These are phyloP conservation scores for Fusarium anthophilum DNA, from an alignment of 2,329 filamentous ascomycete species.

Conservation along the genomic window DNA sequence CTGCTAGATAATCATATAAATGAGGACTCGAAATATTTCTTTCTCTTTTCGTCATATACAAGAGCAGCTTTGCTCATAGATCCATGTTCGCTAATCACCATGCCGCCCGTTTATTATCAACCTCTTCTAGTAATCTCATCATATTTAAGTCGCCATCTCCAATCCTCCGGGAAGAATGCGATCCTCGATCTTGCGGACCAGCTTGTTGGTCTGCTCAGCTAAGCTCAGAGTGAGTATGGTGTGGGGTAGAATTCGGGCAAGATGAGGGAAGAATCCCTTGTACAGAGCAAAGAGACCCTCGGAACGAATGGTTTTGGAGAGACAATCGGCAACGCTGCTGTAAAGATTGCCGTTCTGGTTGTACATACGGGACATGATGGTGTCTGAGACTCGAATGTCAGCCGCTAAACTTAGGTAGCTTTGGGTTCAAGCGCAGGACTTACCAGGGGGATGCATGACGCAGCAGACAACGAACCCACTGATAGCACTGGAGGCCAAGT, in stretches of 20 bases:
- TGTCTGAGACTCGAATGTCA: slow-evolving; percentile 64
- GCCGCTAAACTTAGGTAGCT: not conserved
- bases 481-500: slow-evolving; percentile 86
- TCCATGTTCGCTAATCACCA: not conserved
- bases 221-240: slow-evolving; percentile 93
- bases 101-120: not conserved
- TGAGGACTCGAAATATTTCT: slow-evolving; percentile 10
- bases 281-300: slow-evolving; percentile 94
- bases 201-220: slow-evolving; percentile 96
- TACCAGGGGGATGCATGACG: slow-evolving; percentile 96
- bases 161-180: slow-evolving; percentile 57
- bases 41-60: slow-evolving; percentile 24
- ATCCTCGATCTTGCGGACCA: slow-evolving; percentile 81
- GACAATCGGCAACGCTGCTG: slow-evolving; percentile 88
- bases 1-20: slow-evolving; percentile 23
- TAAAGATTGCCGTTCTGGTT: slow-evolving; percentile 99
- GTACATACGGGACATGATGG: slow-evolving; percentile 98
- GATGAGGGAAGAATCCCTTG: slow-evolving; percentile 95
- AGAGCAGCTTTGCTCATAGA: slow-evolving; percentile 8
- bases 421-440: slow-evolving; percentile 40
- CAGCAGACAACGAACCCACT: slow-evolving; percentile 97
- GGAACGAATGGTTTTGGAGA: slow-evolving; percentile 88
- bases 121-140: not conserved
- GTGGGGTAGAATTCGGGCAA: slow-evolving; percentile 93
- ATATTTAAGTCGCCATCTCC: slow-evolving; percentile 40